Evolutionary conservation across 2,329 filamentous ascomycete species (phyloP), one percentile per base, ranked within the genome.

Genomic region (Colletotrichum orbiculare): DNA sequence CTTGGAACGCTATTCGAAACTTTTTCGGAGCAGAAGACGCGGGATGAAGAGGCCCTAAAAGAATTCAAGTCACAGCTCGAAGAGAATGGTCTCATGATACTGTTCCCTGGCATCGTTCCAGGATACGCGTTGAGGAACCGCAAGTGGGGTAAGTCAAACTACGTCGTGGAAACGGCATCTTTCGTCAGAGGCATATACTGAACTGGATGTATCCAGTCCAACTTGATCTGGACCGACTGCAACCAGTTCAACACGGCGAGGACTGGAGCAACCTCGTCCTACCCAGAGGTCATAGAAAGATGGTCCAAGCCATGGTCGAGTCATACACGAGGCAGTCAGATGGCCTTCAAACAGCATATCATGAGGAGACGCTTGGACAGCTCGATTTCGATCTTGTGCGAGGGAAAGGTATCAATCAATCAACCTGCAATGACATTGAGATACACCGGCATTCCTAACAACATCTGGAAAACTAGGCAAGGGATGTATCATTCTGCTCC

Each of bases 251-350:
- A 8, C 63, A 70, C 2, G 64, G 61, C 15, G 60, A 67, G 7
- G 70, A 69, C 8, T 73, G 72, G 68, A 61, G 70, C 5, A 68
- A 74, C 11, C 70, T 77, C 1, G 72, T 75, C 12, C 54, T 77
- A 8, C 72, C 73, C 0, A 45, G 56, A 2, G 72, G 71, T 1
- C 73, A 75, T 54, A 73, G 70, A 52, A 49, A 71, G 6, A 71
- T 76, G 46, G 69, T 77, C 7, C 70, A 70, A 25, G 72, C 72
- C 1, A 71, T 76, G 54, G 72, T 75, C 3, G 69, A 73, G 43
- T 72, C 66, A 6, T 70, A 76, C 53, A 64, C 69, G 0, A 56
- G 35, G 10, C 65, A 53, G 33, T 61, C 54, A 45, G 57, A 46
- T 15, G 52, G 11, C 45, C 35, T 13, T 49, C 49, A 39, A 2